Percentiles rank a stretch among this genome's conserved stretches.
phyloP scores from a whole-genome alignment of 192 early-diverging fungal species.

The Linnemannia zychae region DNA sequence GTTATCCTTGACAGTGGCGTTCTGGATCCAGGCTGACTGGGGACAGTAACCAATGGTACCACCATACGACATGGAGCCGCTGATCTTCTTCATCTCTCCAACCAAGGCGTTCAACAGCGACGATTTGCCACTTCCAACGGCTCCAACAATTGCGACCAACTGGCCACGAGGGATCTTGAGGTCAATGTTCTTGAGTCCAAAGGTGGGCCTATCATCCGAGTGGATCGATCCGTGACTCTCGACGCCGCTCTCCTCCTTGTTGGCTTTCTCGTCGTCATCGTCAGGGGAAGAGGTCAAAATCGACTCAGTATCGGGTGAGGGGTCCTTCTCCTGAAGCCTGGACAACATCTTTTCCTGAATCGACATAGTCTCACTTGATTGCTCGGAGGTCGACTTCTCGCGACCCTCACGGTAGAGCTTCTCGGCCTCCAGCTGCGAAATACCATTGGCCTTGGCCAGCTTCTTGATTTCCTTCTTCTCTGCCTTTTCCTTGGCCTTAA shows the following conservation, averaged over 20 bases:
- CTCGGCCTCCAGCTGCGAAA: conserved; percentile 32
- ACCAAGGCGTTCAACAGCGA: conserved; percentile 69
- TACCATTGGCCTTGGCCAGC: conserved; percentile 38
- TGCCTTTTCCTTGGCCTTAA: conserved; percentile 39
- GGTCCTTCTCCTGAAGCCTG: conserved; percentile 31
- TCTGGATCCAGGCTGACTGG: conserved; percentile 92
- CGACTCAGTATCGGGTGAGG: conserved; percentile 50
- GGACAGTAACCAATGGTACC: conserved; percentile 83
- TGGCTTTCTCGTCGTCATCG: neutral
- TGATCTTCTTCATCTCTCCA: conserved; percentile 86
- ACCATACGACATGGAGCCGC: conserved; percentile 74
- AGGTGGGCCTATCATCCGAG: conserved; percentile 60
- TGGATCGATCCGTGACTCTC: conserved; percentile 46
- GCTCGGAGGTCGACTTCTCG: conserved; percentile 32
- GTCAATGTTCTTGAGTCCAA: conserved; percentile 59
- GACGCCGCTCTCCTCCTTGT: neutral
- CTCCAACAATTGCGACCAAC: conserved; percentile 86
- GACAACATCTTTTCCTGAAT: conserved; percentile 54
- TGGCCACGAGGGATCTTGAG: conserved; percentile 63
- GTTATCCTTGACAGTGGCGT: conserved; percentile 92
- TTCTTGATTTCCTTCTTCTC: conserved; percentile 53
- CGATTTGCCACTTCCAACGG: conserved; percentile 75
- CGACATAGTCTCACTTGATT: conserved; percentile 52
- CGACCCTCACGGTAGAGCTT: conserved; percentile 27
- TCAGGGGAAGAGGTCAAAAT: conserved; percentile 18